Percentiles rank a stretch among this genome's conserved stretches.
Conservation (phyloP, 148 eudicot genomes). For the Limonium bicolor region DNA sequence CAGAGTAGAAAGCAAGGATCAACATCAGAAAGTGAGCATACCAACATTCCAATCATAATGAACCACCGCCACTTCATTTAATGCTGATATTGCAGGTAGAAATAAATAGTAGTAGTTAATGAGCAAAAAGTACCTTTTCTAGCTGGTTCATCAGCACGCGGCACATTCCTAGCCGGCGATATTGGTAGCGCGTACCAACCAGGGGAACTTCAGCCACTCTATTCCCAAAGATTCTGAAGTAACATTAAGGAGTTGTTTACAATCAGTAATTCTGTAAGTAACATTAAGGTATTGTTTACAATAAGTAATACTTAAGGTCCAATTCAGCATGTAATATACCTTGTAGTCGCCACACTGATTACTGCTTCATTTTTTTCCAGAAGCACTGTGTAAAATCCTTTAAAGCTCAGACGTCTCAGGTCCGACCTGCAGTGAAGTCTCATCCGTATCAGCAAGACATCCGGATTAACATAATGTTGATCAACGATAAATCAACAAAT, state of each 20-base stretch:
- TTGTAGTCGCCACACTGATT: constrained; percentile 56
- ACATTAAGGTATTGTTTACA: too few species aligned
- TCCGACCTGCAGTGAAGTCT: constrained; percentile 57
- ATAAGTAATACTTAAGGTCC: not conserved
- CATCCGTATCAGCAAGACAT: too few species aligned
- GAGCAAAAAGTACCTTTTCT: constrained; percentile 77
- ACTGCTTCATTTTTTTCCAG: constrained; percentile 79
- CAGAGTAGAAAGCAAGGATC: too few species aligned
- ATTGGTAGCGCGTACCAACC: constrained; percentile 68
- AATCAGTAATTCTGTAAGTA: too few species aligned
- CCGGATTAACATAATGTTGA: too few species aligned
- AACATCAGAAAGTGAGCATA: too few species aligned
- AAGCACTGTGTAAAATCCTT: constrained; percentile 72
- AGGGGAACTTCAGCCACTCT: constrained; percentile 89
- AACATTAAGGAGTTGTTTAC: too few species aligned
- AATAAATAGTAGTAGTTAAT: not conserved
- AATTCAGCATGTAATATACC: constrained; percentile 32
- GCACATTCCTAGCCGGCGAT: constrained; percentile 92
- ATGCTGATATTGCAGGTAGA: not conserved
- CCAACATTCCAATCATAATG: too few species aligned
- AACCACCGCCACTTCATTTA: too few species aligned
- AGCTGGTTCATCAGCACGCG: constrained; percentile 64
- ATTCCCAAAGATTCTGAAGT: constrained; percentile 51
- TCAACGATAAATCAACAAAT: not conserved
- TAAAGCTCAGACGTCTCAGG: constrained; percentile 64